A percentile compares a stretch with the other conserved stretches of the same genome.
phyloP scores from a whole-genome alignment of 1,284 basidiomycete species.

The Puccinia novopanici region DNA sequence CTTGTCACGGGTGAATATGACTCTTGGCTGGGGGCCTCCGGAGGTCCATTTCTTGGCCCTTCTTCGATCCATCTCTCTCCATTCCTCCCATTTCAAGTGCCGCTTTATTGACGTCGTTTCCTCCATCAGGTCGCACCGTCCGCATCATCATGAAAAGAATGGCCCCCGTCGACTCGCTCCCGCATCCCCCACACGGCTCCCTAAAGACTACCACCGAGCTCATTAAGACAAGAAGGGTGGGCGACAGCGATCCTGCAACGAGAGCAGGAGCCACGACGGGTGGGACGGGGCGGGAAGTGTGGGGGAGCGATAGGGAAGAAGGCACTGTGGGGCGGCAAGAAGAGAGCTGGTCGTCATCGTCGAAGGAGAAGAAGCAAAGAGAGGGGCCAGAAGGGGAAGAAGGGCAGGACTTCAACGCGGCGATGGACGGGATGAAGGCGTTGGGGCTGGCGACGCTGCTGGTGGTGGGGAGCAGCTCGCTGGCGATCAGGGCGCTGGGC shows the following conservation, averaged over 20 bases:
- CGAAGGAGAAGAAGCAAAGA: too few relatives aligned
- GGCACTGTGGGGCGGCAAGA: too few relatives aligned
- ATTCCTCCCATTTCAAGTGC: too few relatives aligned
- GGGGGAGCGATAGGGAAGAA: too few relatives aligned
- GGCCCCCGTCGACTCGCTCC: neutral
- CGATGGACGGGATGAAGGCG: slow-evolving; percentile 28
- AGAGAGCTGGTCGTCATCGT: too few relatives aligned
- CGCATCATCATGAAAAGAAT: neutral
- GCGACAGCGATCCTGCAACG: too few relatives aligned
- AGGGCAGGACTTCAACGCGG: slow-evolving; percentile 40
- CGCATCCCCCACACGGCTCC: neutral
- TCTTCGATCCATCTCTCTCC: too few relatives aligned
- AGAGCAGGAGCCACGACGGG: too few relatives aligned
- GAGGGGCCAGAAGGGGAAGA: neutral
- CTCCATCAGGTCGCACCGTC: neutral
- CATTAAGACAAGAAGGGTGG: neutral
- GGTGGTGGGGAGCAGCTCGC: neutral
- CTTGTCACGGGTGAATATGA: slow-evolving; percentile 11
- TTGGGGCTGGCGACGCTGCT: slow-evolving; percentile 36
- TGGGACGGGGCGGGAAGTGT: too few relatives aligned
- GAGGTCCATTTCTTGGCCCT: neutral
- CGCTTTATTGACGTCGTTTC: too few relatives aligned
- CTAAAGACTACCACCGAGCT: neutral
- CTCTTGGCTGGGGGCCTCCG: too few relatives aligned
- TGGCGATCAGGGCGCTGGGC: slow-evolving; percentile 27